phyloP scores from a whole-genome alignment of 2,329 filamentous ascomycete species.

The Beauveria brongniartii region DNA sequence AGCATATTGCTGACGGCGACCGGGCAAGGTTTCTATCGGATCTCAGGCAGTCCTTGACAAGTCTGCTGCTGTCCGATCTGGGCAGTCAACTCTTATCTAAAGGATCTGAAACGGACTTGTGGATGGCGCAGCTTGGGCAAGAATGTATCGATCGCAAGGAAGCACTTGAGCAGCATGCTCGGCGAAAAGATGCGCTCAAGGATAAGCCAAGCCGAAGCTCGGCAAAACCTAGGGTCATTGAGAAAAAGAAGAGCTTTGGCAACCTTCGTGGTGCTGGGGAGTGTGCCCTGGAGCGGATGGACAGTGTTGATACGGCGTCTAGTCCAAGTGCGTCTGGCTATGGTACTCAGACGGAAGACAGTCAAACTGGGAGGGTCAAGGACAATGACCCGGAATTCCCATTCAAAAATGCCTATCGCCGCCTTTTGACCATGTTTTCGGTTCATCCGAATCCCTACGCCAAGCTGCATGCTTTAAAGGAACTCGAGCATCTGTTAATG shows the following conservation, averaged over 20 bases:
- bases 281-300: conserved; percentile 24
- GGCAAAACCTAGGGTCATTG: conserved; percentile 43
- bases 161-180: conserved; percentile 40
- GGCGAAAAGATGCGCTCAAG: conserved; percentile 32
- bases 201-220: conserved; percentile 33
- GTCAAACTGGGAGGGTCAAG: not conserved
- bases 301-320: conserved; percentile 20
- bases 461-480: conserved; percentile 76
- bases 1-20: conserved; percentile 54
- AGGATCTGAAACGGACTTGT: conserved; percentile 87
- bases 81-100: conserved; percentile 78
- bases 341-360: conserved; percentile 3
- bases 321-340: conserved; percentile 4
- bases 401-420: conserved; percentile 71
- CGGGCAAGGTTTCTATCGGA: conserved; percentile 73
- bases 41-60: conserved; percentile 71
- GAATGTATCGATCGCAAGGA: conserved; percentile 57
- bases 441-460: conserved; percentile 80
- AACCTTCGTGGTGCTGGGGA: conserved; percentile 50
- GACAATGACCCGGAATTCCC: conserved; percentile 52
- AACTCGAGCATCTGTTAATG: conserved; percentile 74
- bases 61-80: conserved; percentile 80
- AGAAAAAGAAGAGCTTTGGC: conserved; percentile 62
- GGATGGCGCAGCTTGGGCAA: conserved; percentile 66
- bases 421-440: conserved; percentile 76